Base-by-base conservation (phyloP, 148 eudicot species). In the Cornus controversa region DNA sequence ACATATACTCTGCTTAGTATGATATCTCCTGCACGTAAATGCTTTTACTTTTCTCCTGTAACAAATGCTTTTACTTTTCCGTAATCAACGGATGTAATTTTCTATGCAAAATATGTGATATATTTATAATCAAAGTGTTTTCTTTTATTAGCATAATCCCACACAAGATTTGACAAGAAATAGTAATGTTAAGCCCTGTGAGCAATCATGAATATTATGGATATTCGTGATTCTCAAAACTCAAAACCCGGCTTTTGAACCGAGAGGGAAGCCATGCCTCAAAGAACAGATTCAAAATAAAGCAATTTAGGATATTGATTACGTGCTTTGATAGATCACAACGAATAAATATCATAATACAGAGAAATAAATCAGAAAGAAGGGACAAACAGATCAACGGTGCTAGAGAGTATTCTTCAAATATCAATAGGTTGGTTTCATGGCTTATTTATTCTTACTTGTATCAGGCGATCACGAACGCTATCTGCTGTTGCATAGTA, bases 401-500 rank as follows among this genome's bases (percentile, higher is more conserved):
- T 20, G 22, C 22, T 54, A 20, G 18, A 54, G 5, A 14, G 18
- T 14, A 54, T 22, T 60, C 57, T 50, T 50, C 57, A 1, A 50
- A 60, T 20, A 60, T 60, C 23, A 54, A 54, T 54, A 0, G 4
- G 15, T 54, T 14, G 34, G 15, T 29, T 36, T 40, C 62, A n/a
- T 26, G 66, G 69, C 42, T 40, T 7, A 75, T 22, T 18, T 40
- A 77, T 67, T 75, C 29, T 40, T 84, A 96, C 99, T 85, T 92
- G 85, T 76, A 94, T 85, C 42, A 96, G 88, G 71, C 93, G 97
- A 86, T 96, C 98, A 65, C 97, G 95, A 54, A 92, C 93, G 70
- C 99, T 96, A 87, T 96, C 97, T 67, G 99, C 99, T 75, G 99
- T 92, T 58, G 99, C 99, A 80, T 91, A 92, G 82, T 84, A 96